These are phyloP conservation scores for Claviceps capensis DNA, from an alignment of 2,329 filamentous ascomycete species.

Conservation along the genomic window DNA sequence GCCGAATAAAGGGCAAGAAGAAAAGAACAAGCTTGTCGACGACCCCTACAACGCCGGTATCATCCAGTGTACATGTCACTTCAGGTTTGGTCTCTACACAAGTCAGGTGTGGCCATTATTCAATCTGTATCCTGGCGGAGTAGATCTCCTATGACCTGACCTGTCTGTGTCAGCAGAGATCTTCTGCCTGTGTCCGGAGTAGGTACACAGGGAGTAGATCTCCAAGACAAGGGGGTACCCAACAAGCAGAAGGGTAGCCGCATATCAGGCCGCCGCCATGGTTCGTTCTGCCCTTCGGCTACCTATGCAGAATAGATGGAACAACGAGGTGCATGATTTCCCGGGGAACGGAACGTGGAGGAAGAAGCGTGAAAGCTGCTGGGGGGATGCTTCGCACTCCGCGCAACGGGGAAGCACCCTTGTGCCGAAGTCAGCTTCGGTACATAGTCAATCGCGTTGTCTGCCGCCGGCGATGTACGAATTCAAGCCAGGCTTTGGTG, in stretches of 20 bases:
- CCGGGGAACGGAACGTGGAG: neutral
- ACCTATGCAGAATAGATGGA: neutral
- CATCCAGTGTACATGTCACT: no score
- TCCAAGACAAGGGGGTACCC: neutral
- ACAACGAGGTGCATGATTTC: neutral
- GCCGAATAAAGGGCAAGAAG: neutral
- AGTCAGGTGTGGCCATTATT: no score
- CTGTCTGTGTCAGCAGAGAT: neutral
- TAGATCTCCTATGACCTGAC: no score
- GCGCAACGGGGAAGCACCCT: neutral
- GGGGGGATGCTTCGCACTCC: neutral
- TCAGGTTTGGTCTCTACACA: no score
- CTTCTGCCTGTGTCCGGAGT: neutral
- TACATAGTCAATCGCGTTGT: no score
- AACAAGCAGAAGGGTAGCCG: neutral
- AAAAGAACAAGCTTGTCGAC: neutral
- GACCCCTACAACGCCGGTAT: neutral
- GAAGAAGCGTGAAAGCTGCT: neutral
- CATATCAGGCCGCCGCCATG: conserved; percentile 1
- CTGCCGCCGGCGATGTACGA: no score
- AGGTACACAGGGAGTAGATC: neutral
- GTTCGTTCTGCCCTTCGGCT: neutral
- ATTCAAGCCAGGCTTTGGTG: neutral
- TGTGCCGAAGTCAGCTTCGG: neutral
- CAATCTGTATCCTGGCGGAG: no score